phyloP scores from a whole-genome alignment of 2,329 filamentous ascomycete genomes.

The Neobulgaria alba region DNA sequence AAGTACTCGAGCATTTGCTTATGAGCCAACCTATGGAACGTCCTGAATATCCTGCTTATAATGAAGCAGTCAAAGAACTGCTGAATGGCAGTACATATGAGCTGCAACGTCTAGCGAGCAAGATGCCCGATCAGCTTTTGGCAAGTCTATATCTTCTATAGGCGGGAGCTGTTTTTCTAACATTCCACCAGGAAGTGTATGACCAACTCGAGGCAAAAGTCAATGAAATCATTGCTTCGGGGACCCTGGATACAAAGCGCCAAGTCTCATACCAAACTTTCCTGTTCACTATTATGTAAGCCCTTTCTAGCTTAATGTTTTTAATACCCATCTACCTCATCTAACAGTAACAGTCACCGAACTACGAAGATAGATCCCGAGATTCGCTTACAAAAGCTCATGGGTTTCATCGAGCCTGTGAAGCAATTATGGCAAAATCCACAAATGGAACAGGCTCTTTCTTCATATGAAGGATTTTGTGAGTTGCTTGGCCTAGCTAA shows the following conservation, averaged over 20 bases:
- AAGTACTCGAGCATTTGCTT: constrained; percentile 84
- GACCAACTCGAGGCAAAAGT: constrained; percentile 78
- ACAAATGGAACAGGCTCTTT: constrained; percentile 58
- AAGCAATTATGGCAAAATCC: constrained; percentile 70
- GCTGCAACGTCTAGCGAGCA: constrained; percentile 77
- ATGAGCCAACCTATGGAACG: constrained; percentile 70
- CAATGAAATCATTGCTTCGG: constrained; percentile 66
- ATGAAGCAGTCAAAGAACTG: constrained; percentile 82
- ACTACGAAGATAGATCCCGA: constrained; percentile 63
- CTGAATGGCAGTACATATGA: constrained; percentile 80
- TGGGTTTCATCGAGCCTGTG: constrained; percentile 74
- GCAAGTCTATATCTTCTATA: constrained; percentile 29
- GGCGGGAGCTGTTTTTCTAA: neutral
- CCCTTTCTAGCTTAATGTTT: constrained; percentile 19
- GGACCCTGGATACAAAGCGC: constrained; percentile 70
- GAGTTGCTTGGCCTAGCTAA: constrained; percentile 69
- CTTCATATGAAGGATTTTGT: constrained; percentile 72
- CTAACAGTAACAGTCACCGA: constrained; percentile 55
- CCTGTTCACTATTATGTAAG: constrained; percentile 81
- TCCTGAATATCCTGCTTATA: constrained; percentile 63
- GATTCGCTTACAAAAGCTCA: constrained; percentile 63
- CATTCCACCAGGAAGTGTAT: constrained; percentile 56
- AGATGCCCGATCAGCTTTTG: constrained; percentile 80
- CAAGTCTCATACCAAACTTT: constrained; percentile 83
- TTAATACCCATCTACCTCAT: too few species aligned